phyloP scores from a whole-genome alignment of 257 asterid genomes.

The Gentiana dahurica region DNA sequence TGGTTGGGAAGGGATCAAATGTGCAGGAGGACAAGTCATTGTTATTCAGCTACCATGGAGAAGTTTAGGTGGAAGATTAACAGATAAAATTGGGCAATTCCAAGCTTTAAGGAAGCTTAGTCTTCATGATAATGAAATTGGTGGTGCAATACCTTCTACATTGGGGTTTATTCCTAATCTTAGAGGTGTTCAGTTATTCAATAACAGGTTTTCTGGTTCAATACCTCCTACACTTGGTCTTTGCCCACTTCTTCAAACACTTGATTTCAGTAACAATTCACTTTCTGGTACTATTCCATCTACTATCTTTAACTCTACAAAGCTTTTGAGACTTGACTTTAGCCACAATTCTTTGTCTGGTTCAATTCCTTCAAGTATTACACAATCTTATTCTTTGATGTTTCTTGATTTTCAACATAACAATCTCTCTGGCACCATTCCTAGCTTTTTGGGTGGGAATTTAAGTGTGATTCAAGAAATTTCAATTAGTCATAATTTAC shows the following conservation, averaged over 20 bases:
- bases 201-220: conserved; percentile 68
- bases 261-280: conserved; percentile 69
- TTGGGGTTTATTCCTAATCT: conserved; percentile 67
- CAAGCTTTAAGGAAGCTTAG: conserved; percentile 81
- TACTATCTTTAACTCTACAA: conserved; percentile 52
- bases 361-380: conserved; percentile 45
- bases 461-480: conserved; percentile 22
- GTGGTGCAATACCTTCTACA: conserved; percentile 66
- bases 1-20: conserved; percentile 77
- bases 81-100: conserved; percentile 67
- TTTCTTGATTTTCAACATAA: conserved; percentile 53
- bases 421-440: conserved; percentile 56
- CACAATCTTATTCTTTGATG: conserved; percentile 41
- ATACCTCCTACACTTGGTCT: conserved; percentile 69
- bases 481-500: conserved; percentile 31
- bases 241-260: conserved; percentile 64
- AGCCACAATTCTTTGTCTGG: conserved; percentile 71
- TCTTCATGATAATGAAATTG: conserved; percentile 75
- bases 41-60: conserved; percentile 96
- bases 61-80: conserved; percentile 63
- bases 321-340: conserved; percentile 57
- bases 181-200: conserved; percentile 80
- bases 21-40: conserved; percentile 89
- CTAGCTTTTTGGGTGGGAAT: conserved; percentile 49
- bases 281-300: conserved; percentile 52